A percentile compares a stretch with the other conserved stretches of the same genome.
Evolutionary conservation across 495 filamentous ascomycete species (phyloP).

Genomic region (Friedmanniomyces simplex): DNA sequence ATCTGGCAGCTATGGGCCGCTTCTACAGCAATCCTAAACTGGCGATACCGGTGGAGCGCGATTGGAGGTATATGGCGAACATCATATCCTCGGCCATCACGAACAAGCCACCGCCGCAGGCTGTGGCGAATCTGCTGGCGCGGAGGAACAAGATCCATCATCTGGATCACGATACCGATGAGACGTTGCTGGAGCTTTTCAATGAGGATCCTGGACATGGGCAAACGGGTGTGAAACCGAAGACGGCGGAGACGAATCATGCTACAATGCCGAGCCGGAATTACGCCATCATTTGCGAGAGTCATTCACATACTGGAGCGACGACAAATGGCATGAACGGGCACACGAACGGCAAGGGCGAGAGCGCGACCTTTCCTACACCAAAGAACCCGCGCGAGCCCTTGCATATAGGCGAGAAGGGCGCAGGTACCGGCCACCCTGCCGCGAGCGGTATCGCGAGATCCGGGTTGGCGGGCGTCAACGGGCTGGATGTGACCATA

Average conservation of each 20-base stretch:
- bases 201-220: conserved; percentile 66
- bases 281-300: conserved; percentile 71
- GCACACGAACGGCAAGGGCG: background rate
- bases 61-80: conserved; percentile 66
- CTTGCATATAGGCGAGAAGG: conserved; percentile 29
- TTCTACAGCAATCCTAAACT: conserved; percentile 63
- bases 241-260: conserved; percentile 59
- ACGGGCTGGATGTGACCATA: conserved; percentile 32
- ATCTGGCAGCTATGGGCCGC: conserved; percentile 62
- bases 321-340: conserved; percentile 9
- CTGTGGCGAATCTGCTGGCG: conserved; percentile 81
- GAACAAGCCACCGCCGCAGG: conserved; percentile 82
- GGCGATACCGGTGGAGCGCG: conserved; percentile 47
- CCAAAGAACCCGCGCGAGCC: conserved; percentile 26
- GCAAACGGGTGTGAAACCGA: conserved; percentile 33
- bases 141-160: conserved; percentile 86
- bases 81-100: conserved; percentile 72
- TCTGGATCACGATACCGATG: conserved; percentile 72
- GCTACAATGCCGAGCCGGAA: conserved; percentile 88
- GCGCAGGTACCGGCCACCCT: conserved; percentile 29
- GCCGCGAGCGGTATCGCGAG: conserved; percentile 26
- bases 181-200: conserved; percentile 80
- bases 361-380: background rate
- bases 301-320: conserved; percentile 11
- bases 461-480: conserved; percentile 28